Evolutionary conservation across 129 eudicot species (phyloP), one percentile per base, ranked within the genome.

Genomic region (Lactuca saligna): DNA sequence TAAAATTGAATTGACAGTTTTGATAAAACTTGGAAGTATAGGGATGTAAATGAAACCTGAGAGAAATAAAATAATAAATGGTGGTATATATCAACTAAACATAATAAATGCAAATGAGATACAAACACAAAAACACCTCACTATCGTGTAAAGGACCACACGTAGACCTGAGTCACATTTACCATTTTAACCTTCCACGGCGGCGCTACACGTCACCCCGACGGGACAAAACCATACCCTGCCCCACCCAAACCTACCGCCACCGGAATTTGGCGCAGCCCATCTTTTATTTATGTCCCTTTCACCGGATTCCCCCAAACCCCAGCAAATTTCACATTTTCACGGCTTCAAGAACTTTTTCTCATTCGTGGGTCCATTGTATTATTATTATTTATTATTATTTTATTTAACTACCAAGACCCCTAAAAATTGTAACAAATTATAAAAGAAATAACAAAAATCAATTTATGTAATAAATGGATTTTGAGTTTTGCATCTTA

Each of bases 71-170:
- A n/a, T 44, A 25, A 10, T 58, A 70, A 58, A 70, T 50, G 32
- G 2, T 50, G 29, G n/a, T 57, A 56, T 73, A 5, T 25, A 17
- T 44, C 72, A 65, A 56, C 66, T 44, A 74, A 55, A 54, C n/a
- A 38, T 54, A 73, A 31, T 74, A 65, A 74, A 74, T 65, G 78
- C 72, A 65, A 64, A 74, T 56, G 65, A 16, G 65, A 55, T 74
- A 64, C 72, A 73, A 63, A 67, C 72, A 53, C 72, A 67, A 49
- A 68, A 60, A 65, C 59, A 74, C 37, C 57, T 55, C 65, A 56
- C 72, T 54, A 13, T 74, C 72, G 14, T 38, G 78, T 41, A 42
- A 35, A 60, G 71, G 71, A 73, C 78, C 65, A 73, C 72, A 54
- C 39, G 72, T 67, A 74, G 72, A 74, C 59, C 31, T 44, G 31